Percentiles rank a stretch among this genome's conserved stretches.
Evolutionary conservation across 495 filamentous ascomycete genomes (phyloP).

Genomic region (Trichoderma virens): DNA sequence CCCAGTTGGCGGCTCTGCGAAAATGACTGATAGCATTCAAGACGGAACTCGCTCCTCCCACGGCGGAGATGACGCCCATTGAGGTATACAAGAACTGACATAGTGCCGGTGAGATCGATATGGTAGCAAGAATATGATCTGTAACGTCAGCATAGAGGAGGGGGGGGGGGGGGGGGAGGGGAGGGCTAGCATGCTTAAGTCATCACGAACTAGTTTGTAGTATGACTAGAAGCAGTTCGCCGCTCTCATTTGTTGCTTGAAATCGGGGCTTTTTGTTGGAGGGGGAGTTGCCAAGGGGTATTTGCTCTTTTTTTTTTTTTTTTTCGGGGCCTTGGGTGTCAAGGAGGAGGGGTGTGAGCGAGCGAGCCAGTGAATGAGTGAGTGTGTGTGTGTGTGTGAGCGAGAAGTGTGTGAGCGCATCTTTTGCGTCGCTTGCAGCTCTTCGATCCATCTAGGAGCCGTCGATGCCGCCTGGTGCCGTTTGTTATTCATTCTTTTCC

Average conservation of each 20-base stretch:
- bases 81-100: background rate
- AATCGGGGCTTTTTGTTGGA: background rate
- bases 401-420: too few relatives aligned
- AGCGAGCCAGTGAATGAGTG: background rate
- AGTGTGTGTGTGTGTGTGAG: too few relatives aligned
- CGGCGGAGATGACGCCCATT: background rate
- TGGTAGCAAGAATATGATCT: conserved; percentile 1
- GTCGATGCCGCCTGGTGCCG: too few relatives aligned
- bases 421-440: too few relatives aligned
- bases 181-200: background rate
- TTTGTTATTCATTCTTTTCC: too few relatives aligned
- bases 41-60: background rate
- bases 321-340: too few relatives aligned
- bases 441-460: too few relatives aligned
- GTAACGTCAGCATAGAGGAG: background rate
- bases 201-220: background rate
- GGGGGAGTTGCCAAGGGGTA: conserved; percentile 5
- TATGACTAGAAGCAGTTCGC: background rate
- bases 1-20: background rate
- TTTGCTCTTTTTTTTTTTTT: background rate
- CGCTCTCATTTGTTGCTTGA: background rate
- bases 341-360: background rate
- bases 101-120: background rate
- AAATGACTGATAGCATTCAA: background rate
- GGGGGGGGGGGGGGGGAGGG: background rate